phyloP scores from a whole-genome alignment of 1,284 basidiomycete species.

The Fomitopsis betulina region DNA sequence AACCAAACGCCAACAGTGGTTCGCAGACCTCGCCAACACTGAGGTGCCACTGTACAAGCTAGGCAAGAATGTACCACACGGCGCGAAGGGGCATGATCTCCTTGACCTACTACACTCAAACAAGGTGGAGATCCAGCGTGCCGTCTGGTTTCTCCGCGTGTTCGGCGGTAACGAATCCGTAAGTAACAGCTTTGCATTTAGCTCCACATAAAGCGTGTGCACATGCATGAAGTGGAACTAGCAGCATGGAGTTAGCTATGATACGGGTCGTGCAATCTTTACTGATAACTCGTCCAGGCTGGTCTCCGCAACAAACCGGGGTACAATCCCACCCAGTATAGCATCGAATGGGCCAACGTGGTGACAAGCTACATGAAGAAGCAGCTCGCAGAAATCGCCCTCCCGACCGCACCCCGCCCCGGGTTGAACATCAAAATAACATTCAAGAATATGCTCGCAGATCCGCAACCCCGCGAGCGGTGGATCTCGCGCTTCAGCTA shows the following conservation, averaged over 20 bases:
- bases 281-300: conserved; percentile 35
- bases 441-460: conserved; percentile 72
- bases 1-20: conserved; percentile 83
- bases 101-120: conserved; percentile 84
- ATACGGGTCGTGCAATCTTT: background rate
- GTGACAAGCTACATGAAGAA: conserved; percentile 89
- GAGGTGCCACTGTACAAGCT: conserved; percentile 85
- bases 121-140: conserved; percentile 80
- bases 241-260: too few species aligned
- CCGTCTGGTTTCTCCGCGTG: conserved; percentile 93
- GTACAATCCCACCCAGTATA: conserved; percentile 81
- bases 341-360: conserved; percentile 85
- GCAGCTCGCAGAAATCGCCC: conserved; percentile 79
- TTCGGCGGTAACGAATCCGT: conserved; percentile 96
- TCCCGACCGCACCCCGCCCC: conserved; percentile 73
- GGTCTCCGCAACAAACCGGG: conserved; percentile 68
- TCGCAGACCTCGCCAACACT: conserved; percentile 88
- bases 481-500: conserved; percentile 85
- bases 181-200: conserved; percentile 13
- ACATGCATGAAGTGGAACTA: background rate
- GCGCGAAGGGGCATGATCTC: conserved; percentile 87
- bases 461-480: conserved; percentile 60
- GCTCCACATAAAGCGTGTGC: background rate
- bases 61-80: conserved; percentile 89
- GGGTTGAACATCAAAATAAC: conserved; percentile 76